phyloP scores from a whole-genome alignment of 139 green algal species.

The Edaphochlamys debaryana region DNA sequence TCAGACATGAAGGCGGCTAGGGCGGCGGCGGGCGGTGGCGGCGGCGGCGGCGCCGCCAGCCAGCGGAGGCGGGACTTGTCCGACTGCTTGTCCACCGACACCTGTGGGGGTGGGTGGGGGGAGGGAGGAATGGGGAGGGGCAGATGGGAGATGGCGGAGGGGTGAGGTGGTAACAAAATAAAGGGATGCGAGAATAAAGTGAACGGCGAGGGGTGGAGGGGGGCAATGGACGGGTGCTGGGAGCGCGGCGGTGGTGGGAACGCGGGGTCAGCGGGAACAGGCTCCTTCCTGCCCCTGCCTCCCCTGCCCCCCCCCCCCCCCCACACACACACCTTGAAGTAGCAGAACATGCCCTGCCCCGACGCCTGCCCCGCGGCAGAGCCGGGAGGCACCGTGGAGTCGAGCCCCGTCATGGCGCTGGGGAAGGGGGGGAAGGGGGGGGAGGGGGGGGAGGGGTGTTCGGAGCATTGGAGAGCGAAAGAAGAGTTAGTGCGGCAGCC shows the following conservation, averaged over 20 bases:
- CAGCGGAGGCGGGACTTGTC: conserved; percentile 37
- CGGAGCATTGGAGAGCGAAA: no score
- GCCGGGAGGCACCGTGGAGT: background rate
- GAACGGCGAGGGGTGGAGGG: no score
- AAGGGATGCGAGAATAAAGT: no score
- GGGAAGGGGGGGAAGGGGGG: no score
- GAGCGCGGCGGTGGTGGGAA: no score
- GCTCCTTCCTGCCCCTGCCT: no score
- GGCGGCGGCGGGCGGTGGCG: background rate
- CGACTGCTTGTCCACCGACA: conserved; percentile 32
- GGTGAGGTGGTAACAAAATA: no score
- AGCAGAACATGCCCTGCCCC: conserved; percentile 17
- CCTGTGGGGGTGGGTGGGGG: background rate
- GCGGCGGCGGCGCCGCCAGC: background rate
- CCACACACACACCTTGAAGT: conserved; percentile 33
- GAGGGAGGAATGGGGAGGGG: background rate
- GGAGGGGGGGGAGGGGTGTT: no score
- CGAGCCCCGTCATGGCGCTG: background rate
- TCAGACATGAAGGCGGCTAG: background rate
- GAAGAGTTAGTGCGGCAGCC: no score
- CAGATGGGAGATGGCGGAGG: background rate
- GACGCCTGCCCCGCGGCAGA: background rate
- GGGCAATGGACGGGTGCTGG: no score
- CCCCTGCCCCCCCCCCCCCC: no score
- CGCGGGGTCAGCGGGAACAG: no score